These are phyloP conservation scores for Beta vulgaris DNA, from an alignment of 148 eudicot species.

Conservation along the genomic window DNA sequence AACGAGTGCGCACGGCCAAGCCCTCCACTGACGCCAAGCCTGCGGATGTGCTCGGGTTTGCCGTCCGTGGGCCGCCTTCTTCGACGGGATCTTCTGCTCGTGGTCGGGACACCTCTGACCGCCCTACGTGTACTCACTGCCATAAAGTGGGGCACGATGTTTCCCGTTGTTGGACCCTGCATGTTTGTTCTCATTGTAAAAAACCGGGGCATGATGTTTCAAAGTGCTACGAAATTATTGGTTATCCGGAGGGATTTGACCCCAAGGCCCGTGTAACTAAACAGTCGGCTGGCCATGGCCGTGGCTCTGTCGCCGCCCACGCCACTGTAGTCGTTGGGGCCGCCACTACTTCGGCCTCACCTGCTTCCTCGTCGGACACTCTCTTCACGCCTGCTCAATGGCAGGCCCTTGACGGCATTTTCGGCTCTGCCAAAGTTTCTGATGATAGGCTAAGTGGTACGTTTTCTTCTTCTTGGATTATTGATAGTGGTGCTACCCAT, in stretches of 20 bases:
- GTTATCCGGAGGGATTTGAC: not conserved
- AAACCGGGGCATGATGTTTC: not conserved
- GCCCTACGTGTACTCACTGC: not conserved
- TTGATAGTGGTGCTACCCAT: not conserved
- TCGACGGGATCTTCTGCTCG: not conserved
- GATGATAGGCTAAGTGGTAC: not conserved
- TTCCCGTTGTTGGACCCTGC: not conserved
- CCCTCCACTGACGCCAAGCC: not conserved
- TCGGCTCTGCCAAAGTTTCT: no score
- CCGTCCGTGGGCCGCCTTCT: no score
- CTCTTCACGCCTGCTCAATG: not conserved
- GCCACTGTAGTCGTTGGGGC: not conserved
- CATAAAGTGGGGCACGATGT: not conserved
- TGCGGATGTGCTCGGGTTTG: not conserved
- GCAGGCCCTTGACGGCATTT: no score
- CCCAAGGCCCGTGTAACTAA: not conserved
- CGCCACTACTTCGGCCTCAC: no score
- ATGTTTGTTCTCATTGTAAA: not conserved
- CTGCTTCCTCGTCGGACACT: no score
- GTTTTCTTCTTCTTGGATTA: not conserved
- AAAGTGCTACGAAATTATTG: not conserved
- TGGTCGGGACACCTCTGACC: no score
- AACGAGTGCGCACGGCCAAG: not conserved
- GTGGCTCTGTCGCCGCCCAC: not conserved
- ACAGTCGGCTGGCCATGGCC: not conserved